Percentiles rank a stretch among this genome's conserved stretches.
Evolutionary conservation across 352 stramenopile species (phyloP).

Genomic region (Pythium volutum): DNA sequence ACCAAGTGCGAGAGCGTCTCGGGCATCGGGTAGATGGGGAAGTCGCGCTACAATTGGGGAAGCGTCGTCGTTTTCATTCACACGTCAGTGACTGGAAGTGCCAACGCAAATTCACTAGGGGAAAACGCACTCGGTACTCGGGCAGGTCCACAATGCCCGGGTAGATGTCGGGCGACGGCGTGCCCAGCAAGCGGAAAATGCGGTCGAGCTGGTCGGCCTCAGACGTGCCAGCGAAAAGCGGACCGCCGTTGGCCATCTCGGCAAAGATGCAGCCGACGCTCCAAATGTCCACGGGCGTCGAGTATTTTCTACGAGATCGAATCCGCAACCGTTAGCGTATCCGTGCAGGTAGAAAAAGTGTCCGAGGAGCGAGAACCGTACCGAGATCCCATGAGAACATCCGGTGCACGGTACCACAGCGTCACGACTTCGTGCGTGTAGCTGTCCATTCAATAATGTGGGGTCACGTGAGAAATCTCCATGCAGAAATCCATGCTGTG

Average conservation of each 20-base stretch:
- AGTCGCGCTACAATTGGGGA: constrained; percentile 63
- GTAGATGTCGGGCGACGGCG: constrained; percentile 93
- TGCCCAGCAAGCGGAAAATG: constrained; percentile 98
- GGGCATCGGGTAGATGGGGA: constrained; percentile 89
- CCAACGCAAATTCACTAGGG: background rate
- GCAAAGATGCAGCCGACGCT: constrained; percentile 99
- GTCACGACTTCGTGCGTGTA: constrained; percentile 99
- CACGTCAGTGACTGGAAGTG: background rate
- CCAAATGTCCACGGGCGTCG: constrained; percentile 99
- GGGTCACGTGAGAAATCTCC: background rate
- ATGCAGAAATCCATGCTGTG: background rate
- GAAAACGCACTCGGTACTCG: constrained; percentile 89
- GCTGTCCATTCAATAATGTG: constrained; percentile 20
- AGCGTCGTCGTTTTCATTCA: too few relatives aligned
- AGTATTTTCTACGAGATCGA: constrained; percentile 90
- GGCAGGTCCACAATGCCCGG: constrained; percentile 95
- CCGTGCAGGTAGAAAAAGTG: background rate
- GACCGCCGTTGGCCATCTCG: constrained; percentile 92
- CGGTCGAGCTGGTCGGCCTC: constrained; percentile 96
- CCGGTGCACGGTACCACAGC: constrained; percentile 98
- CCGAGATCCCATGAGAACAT: constrained; percentile 97
- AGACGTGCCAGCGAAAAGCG: constrained; percentile 96
- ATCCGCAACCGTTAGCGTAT: background rate
- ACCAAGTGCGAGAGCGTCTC: constrained; percentile 90
- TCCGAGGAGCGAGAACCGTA: constrained; percentile 17